phyloP scores from a whole-genome alignment of 768 basidiomycete genomes.

The Tricholoma bakamatsutake region DNA sequence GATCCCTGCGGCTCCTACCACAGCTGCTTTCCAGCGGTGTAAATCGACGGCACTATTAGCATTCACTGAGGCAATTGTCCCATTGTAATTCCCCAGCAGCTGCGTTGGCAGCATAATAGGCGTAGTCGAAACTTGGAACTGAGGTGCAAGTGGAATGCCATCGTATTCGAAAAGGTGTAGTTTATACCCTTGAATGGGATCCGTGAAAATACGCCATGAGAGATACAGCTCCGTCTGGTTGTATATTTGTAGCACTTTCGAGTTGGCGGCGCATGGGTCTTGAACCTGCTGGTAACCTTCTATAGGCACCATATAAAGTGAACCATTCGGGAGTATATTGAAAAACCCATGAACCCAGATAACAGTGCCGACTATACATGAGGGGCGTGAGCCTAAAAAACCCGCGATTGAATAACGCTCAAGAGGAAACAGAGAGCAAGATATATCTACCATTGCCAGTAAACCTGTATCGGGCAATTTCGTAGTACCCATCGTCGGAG shows the following conservation, averaged over 20 bases:
- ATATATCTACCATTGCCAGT: constrained; percentile 64
- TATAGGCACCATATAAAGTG: constrained; percentile 67
- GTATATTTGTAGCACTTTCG: constrained; percentile 84
- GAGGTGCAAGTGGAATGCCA: constrained; percentile 68
- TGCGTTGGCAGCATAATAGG: constrained; percentile 87
- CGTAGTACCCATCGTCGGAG: constrained; percentile 72
- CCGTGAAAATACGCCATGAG: constrained; percentile 69
- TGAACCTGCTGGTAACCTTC: constrained; percentile 96
- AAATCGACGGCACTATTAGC: constrained; percentile 19
- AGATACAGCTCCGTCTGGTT: constrained; percentile 64
- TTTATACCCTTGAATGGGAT: constrained; percentile 53
- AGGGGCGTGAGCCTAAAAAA: constrained; percentile 64
- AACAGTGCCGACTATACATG: constrained; percentile 85
- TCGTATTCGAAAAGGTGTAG: constrained; percentile 78
- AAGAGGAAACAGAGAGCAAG: constrained; percentile 13
- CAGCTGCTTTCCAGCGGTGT: constrained; percentile 18
- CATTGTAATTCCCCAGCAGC: constrained; percentile 46
- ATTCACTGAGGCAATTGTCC: constrained; percentile 13
- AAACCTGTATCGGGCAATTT: constrained; percentile 89
- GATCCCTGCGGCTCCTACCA: constrained; percentile 24
- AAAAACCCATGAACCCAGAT: constrained; percentile 92
- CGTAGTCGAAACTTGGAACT: constrained; percentile 57
- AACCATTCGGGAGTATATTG: no score
- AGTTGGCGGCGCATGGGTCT: constrained; percentile 84
- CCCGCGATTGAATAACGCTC: neutral